Evolutionary conservation across 2,329 filamentous ascomycete genomes (phyloP).

Genomic region (Sclerotinia glacialis): DNA sequence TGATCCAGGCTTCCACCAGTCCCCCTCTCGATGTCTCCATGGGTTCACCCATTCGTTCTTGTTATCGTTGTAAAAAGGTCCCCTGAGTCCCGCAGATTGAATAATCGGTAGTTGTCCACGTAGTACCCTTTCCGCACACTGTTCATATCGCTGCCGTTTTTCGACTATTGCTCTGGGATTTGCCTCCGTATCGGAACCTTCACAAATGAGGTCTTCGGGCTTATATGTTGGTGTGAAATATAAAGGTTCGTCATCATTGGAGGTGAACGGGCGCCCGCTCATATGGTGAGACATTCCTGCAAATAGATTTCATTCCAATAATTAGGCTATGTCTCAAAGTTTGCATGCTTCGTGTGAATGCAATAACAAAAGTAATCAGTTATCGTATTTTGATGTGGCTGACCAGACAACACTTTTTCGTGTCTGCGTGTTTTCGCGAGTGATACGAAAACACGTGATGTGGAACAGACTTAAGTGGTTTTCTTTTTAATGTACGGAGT

Average conservation of each 20-base stretch:
- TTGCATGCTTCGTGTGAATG: conserved; percentile 13
- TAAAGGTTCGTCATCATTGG: conserved; percentile 41
- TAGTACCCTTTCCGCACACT: conserved; percentile 57
- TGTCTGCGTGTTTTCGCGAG: conserved; percentile 13
- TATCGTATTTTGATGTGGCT: conserved; percentile 21
- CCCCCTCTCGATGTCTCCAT: conserved; percentile 42
- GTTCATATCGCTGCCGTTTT: conserved; percentile 56
- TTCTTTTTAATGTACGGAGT: not conserved
- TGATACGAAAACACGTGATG: conserved; percentile 15
- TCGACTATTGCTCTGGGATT: conserved; percentile 48
- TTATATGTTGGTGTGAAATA: conserved; percentile 47
- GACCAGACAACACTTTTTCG: conserved; percentile 18
- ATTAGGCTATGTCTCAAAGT: conserved; percentile 6
- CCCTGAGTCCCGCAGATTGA: conserved; percentile 57
- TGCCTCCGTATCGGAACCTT: conserved; percentile 57
- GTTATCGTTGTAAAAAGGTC: conserved; percentile 53
- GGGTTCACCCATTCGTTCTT: conserved; percentile 52
- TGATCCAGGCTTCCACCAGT: conserved; percentile 31
- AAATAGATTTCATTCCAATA: not conserved
- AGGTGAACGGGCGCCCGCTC: not conserved
- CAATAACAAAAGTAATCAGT: conserved; percentile 13
- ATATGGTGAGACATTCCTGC: conserved; percentile 18
- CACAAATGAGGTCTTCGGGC: conserved; percentile 50
- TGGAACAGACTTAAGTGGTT: not conserved
- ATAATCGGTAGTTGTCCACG: conserved; percentile 55